Base-by-base conservation (phyloP, 306 rosid genomes). In the Argentina anserina region DNA sequence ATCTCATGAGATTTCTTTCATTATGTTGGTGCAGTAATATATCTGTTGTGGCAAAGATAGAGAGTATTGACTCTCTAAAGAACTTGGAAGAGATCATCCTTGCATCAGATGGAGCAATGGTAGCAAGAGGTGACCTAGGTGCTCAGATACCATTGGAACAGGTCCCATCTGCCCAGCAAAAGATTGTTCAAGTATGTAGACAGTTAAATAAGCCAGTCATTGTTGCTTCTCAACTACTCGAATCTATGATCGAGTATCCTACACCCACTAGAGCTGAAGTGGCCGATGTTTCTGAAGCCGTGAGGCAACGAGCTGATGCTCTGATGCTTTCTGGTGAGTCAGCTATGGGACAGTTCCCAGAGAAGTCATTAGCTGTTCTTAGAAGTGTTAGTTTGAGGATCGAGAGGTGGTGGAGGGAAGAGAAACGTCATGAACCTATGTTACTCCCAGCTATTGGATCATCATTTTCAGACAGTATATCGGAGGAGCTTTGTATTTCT, bases 261-360 rank as follows among this genome's bases (percentile, higher is more conserved):
- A 91, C 97, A 7, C 99, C 99, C 53, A 95, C 99, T 21, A 88
- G 99, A 82, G 99, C 99, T 41, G 99, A 95, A 84, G 99, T 95
- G 65, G 99, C 99, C 40, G 99, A 95, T 88, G 97, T 95, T 79
- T 95, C 99, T 66, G 99, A 95, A 86, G 99, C 99, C 39, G 99
- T 95, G 49, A 86, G 99, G 89, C 99, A 95, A 82, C 88, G 97
- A 10, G 89, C 99, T 53, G 99, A 95, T 87, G 99, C 99, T 72
- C 82, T 95, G 84, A 95, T 95, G 99, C 99, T 95, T 61, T 95
- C 99, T 62, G 99, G 99, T 68, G 99, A 95, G 81, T 95, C 99
- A 37, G 99, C 99, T 70, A 95, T 95, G 99, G 99, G 99, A 77
- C 99, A 91, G 86, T 95, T 42, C 84, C 99, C 99, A 6, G 97